Evolutionary conservation across 306 rosid species (phyloP).

Genomic region (Fragaria vesca): DNA sequence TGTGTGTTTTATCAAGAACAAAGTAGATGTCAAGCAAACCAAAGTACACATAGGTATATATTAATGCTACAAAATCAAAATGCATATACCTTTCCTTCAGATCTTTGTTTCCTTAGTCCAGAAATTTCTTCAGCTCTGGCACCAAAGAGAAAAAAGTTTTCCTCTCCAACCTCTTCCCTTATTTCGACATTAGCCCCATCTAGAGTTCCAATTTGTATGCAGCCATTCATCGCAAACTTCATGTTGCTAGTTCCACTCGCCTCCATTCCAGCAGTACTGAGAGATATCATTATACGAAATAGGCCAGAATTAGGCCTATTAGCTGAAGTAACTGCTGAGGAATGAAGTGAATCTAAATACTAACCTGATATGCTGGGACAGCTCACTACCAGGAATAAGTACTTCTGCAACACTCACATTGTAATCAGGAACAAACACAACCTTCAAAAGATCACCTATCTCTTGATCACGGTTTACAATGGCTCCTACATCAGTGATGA

Average conservation of each 20-base stretch:
- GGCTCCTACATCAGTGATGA: conserved; percentile 90
- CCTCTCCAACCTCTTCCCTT: conserved; percentile 87
- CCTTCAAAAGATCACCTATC: conserved; percentile 95
- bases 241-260: conserved; percentile 99
- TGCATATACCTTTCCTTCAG: conserved; percentile 78
- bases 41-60: neutral
- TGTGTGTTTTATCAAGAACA: conserved; percentile 33
- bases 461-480: conserved; percentile 85
- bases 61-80: neutral
- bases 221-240: conserved; percentile 97
- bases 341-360: neutral
- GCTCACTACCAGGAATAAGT: conserved; percentile 94
- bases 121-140: conserved; percentile 88
- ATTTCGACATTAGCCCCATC: conserved; percentile 99
- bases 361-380: conserved; percentile 96
- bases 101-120: conserved; percentile 85
- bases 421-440: conserved; percentile 92
- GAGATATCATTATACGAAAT: neutral
- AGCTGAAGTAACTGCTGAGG: neutral
- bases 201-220: conserved; percentile 86
- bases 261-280: conserved; percentile 99
- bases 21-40: neutral
- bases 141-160: conserved; percentile 96
- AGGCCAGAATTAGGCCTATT: neutral
- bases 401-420: conserved; percentile 92